A percentile compares a stretch with the other conserved stretches of the same genome.
Evolutionary conservation across 805 yeast species (phyloP).

Genomic region (Pichia cephalocereana): DNA sequence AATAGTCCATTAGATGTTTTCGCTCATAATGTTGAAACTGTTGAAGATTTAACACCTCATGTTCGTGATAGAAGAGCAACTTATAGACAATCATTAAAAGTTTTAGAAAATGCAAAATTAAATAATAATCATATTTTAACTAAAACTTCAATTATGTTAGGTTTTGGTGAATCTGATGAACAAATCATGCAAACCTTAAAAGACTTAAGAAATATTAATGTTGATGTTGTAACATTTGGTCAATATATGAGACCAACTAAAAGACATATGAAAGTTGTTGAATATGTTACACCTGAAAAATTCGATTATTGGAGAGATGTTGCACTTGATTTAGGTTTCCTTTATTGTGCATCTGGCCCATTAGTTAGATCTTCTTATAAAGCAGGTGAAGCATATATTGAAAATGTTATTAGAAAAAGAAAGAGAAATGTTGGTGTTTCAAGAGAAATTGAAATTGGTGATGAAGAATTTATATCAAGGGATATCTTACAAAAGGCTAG

Average conservation of each 20-base stretch:
- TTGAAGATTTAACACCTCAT: conserved; percentile 87
- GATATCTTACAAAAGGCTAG: conserved; percentile 10
- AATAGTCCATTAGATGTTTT: conserved; percentile 86
- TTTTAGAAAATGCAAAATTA: conserved; percentile 72
- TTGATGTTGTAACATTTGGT: conserved; percentile 97
- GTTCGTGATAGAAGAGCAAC: conserved; percentile 97
- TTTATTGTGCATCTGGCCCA: conserved; percentile 96
- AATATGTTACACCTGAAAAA: conserved; percentile 87
- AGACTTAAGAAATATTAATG: conserved; percentile 65
- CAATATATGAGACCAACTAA: conserved; percentile 99
- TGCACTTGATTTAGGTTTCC: conserved; percentile 84
- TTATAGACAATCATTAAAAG: conserved; percentile 76
- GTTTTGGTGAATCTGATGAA: conserved; percentile 92
- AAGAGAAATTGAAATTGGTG: conserved; percentile 24
- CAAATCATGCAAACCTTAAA: conserved; percentile 68
- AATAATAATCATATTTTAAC: conserved; percentile 70
- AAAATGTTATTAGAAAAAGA: conserved; percentile 79
- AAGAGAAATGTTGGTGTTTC: conserved; percentile 33
- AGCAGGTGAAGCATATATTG: conserved; percentile 97
- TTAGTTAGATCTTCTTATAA: conserved; percentile 92
- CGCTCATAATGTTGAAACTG: conserved; percentile 96
- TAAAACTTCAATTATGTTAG: conserved; percentile 92
- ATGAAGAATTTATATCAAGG: conserved; percentile 22
- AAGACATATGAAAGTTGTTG: conserved; percentile 97
- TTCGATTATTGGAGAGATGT: conserved; percentile 87